Conservation (phyloP, 2,329 filamentous ascomycete genomes). For the Fusarium torulosum region DNA sequence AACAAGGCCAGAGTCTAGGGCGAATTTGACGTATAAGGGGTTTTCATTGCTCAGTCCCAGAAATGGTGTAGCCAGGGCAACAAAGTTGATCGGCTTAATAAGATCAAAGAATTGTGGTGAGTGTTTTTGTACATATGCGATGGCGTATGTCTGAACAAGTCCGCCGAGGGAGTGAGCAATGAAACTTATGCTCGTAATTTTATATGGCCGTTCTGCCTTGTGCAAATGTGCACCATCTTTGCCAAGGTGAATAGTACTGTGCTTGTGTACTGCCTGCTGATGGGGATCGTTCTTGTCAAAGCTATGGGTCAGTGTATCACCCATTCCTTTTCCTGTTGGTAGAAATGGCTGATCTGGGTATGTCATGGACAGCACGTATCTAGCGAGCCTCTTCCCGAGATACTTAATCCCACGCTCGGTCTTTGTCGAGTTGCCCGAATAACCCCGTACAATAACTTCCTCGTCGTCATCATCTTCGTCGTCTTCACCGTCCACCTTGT, state of each 20-base stretch:
- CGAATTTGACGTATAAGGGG: constrained; percentile 96
- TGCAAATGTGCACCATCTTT: constrained; percentile 67
- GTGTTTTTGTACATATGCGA: constrained; percentile 97
- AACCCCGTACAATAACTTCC: constrained; percentile 89
- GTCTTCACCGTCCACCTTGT: constrained; percentile 59
- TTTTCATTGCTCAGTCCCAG: constrained; percentile 97
- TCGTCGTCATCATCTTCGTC: constrained; percentile 73
- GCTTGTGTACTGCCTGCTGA: constrained; percentile 66
- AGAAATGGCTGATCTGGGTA: constrained; percentile 94
- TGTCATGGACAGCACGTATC: constrained; percentile 89
- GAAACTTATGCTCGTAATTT: constrained; percentile 94
- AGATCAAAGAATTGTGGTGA: constrained; percentile 89
- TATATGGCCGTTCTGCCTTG: constrained; percentile 71
- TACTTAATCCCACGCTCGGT: constrained; percentile 98
- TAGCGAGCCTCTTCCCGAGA: constrained; percentile 91
- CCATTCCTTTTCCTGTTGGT: constrained; percentile 68
- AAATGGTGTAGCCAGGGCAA: constrained; percentile 87
- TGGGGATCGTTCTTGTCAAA: constrained; percentile 60
- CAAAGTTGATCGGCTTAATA: constrained; percentile 91
- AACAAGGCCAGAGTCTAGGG: constrained; percentile 93
- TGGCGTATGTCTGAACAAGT: constrained; percentile 90
- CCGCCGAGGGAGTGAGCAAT: constrained; percentile 93
- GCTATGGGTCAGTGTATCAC: constrained; percentile 58
- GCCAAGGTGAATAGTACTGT: constrained; percentile 70
- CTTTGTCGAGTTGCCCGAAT: constrained; percentile 87